Evolutionary conservation across 1,139 yeast species (phyloP), one percentile per base, ranked within the genome.

Genomic region (Pichia norvegensis): DNA sequence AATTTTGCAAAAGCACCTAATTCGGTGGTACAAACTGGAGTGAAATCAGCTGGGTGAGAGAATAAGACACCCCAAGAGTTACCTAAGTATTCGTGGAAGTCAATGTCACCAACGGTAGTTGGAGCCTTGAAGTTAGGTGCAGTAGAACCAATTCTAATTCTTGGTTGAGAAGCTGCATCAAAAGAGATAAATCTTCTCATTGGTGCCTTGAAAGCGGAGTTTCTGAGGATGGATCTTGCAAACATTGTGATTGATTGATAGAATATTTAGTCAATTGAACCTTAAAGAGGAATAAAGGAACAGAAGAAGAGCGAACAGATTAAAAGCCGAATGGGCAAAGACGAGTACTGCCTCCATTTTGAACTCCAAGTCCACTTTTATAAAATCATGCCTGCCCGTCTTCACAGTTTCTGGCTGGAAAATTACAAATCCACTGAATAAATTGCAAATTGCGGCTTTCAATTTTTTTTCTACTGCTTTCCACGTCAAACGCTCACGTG

Each of bases 1-100:
- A 86, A 74, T 61, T 78, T 75, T 52, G 96, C 86, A 60, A 87
- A 87, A 16, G 95, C 95, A 53, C 96, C 95, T 59, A 87, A 75
- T 71, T 87, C 96, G 46, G 96, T 87, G 57, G 96, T 87, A 69
- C 96, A 87, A 44, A 87, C 95, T 36, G 96, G 96, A 17, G 96
- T 87, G 73, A 85, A 86, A 66, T 87, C 96, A 42, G 87, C 95
- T 46, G 96, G 96, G 66, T 87, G 96, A 22, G 95, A 85, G 68
- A 87, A 87, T 60, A 87, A 72, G 38, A 87, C 80, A 44, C 79
- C 80, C 96, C 96, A 87, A 41, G 79, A 73, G 66, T 82, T 74
- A 45, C 94, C 95, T 58, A 85, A 69, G 70, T 72, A 87, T 51
- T 85, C 79, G 69, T 87, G 92, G 77, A 87, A 85, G 40, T 61